phyloP scores from a whole-genome alignment of 805 yeast genomes.

The Nakazawaea anatomiae region DNA sequence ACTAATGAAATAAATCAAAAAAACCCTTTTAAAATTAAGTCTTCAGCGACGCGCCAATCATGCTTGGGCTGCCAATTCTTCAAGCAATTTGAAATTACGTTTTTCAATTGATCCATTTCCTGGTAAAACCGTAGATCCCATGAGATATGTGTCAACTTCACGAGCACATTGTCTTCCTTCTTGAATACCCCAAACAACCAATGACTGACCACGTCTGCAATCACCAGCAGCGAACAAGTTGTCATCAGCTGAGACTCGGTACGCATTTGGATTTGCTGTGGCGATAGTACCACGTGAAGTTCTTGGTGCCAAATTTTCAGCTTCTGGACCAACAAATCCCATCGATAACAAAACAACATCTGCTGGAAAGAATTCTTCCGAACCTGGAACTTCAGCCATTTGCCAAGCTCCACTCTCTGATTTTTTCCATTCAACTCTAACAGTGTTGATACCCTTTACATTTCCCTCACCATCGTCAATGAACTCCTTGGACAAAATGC shows the following conservation, averaged over 20 bases:
- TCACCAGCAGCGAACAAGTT: constrained; percentile 96
- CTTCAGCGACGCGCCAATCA: constrained; percentile 15
- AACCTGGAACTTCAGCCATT: constrained; percentile 95
- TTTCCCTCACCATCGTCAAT: constrained; percentile 93
- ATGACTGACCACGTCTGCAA: constrained; percentile 97
- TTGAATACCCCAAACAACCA: constrained; percentile 99
- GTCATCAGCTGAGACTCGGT: constrained; percentile 55
- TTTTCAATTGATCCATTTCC: constrained; percentile 91
- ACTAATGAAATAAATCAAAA: too few species aligned
- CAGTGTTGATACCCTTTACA: constrained; percentile 92
- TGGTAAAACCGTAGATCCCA: constrained; percentile 79
- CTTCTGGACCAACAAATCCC: constrained; percentile 98
- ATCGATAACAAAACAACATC: constrained; percentile 89
- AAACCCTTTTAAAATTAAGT: too few species aligned
- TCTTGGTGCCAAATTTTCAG: constrained; percentile 65
- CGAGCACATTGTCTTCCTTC: constrained; percentile 99
- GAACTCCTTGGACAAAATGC: constrained; percentile 91
- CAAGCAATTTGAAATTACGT: constrained; percentile 71
- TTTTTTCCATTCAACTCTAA: constrained; percentile 96
- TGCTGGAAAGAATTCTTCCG: constrained; percentile 92
- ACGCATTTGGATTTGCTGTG: constrained; percentile 54
- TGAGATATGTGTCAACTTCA: constrained; percentile 75
- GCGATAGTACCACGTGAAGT: constrained; percentile 82
- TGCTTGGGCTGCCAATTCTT: constrained; percentile 65
- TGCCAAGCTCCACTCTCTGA: constrained; percentile 97